Base-by-base conservation (phyloP, 139 green algal species). In the Picochlorum sp. region DNA sequence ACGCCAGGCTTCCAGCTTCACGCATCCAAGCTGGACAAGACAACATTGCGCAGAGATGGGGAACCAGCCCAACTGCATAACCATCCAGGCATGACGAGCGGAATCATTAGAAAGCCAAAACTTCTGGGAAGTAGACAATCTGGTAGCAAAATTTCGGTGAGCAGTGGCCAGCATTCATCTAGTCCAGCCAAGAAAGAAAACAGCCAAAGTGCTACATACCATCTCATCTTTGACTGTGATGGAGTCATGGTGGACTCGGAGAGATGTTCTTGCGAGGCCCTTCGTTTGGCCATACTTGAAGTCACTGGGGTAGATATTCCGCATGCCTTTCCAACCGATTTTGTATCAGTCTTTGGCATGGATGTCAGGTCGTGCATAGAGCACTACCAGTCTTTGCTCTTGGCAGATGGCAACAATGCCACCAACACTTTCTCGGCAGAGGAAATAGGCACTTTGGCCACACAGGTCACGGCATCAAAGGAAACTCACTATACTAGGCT, bases 161-260 rank as follows among this genome's bases (percentile, higher is more conserved):
- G n/a, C n/a, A n/a, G n/a, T n/a, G n/a, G n/a, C 39, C 18, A 47
- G 39, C 18, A 20, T 47, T 47, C 39, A 47, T 20, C 18, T 26
- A n/a, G n/a, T n/a, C n/a, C n/a, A n/a, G n/a, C n/a, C n/a, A 50
- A n/a, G 30, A 37, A 50, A 16, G 18, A 37, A 22, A 53, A n/a
- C 7, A n/a, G 24, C 7, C 13, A 5, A 3, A 25, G 28, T 24
- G 6, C 14, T 29, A 84, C 85, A 59, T 70, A 41, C 6, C 64
- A 79, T 55, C 56, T 93, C 1, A 59, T 93, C 5, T 64, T 93
- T 24, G 85, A 93, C 45, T 91, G 84, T 56, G 85, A 93, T 56
- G 84, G 84, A 0, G 83, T 91, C 44, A 50, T 90, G 52, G 84
- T 90, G 54, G 80, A 92, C 63, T 78, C 53, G 2, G 85, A 91